These are phyloP conservation scores for Myxozyma lipomycoides DNA, from an alignment of 805 yeast species.

Conservation along the genomic window DNA sequence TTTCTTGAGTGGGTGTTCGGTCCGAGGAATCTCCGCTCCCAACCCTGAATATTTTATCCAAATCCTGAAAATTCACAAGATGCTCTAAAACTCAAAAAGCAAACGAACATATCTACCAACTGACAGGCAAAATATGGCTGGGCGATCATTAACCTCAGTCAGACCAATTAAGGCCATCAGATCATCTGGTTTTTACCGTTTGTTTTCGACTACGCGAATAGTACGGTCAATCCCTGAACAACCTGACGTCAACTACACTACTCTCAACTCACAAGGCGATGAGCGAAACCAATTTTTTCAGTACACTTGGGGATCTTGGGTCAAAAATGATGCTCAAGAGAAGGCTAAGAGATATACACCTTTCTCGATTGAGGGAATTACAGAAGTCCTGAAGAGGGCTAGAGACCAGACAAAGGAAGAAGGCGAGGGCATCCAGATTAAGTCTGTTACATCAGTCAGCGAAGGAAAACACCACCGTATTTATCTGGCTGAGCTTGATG, in stretches of 20 bases:
- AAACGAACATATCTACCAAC: too few species aligned
- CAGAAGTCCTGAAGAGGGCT: constrained; percentile 37
- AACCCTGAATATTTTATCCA: too few species aligned
- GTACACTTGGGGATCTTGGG: constrained; percentile 95
- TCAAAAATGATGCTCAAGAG: constrained; percentile 69
- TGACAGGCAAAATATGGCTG: too few species aligned
- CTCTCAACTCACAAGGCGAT: constrained; percentile 7
- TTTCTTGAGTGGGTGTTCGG: too few species aligned
- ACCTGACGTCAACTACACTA: constrained; percentile 9
- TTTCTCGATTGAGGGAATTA: constrained; percentile 76
- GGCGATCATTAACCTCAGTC: too few species aligned
- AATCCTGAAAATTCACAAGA: too few species aligned
- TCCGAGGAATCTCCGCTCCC: too few species aligned
- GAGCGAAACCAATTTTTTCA: constrained; percentile 53
- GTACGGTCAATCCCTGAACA: background rate
- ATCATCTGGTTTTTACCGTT: too few species aligned
- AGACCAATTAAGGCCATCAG: too few species aligned
- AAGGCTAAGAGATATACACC: constrained; percentile 72
- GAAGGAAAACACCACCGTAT: constrained; percentile 94
- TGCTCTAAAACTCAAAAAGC: too few species aligned
- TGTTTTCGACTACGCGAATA: background rate
- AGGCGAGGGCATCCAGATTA: constrained; percentile 43
- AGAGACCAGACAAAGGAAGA: constrained; percentile 3
- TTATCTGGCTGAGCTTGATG: constrained; percentile 64
- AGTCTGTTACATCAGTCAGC: constrained; percentile 75